phyloP scores from a whole-genome alignment of 192 early-diverging fungal genomes.

The Linnemannia hyalina region DNA sequence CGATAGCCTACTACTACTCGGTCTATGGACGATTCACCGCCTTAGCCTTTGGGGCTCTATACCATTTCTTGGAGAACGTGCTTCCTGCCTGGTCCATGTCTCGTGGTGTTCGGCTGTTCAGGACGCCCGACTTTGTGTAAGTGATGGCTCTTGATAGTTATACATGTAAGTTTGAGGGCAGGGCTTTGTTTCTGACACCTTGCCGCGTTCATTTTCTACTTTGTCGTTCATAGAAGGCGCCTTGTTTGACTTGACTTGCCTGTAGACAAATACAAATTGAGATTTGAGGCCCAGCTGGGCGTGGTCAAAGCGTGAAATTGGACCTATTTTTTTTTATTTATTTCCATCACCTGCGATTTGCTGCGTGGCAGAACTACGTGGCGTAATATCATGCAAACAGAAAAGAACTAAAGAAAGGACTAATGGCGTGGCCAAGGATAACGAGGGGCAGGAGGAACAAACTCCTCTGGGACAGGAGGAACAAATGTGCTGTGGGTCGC shows the following conservation, averaged over 20 bases:
- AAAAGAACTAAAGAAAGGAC: background rate
- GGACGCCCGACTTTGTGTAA: background rate
- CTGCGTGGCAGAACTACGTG: background rate
- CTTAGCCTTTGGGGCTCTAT: background rate
- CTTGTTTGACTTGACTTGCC: background rate
- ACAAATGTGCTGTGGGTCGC: too few relatives aligned
- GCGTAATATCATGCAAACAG: background rate
- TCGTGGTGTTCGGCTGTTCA: background rate
- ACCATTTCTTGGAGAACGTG: background rate
- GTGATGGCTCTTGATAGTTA: background rate
- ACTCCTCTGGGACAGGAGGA: background rate
- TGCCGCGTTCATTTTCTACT: background rate
- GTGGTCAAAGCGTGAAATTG: too few relatives aligned
- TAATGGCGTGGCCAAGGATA: slow-evolving; percentile 8
- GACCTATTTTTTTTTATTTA: too few relatives aligned
- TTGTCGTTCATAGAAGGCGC: background rate
- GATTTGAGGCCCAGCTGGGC: too few relatives aligned
- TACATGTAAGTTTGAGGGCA: too few relatives aligned
- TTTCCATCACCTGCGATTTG: too few relatives aligned
- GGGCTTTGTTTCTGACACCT: background rate
- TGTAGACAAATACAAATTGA: too few relatives aligned
- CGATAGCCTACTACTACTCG: background rate
- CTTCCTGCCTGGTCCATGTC: background rate
- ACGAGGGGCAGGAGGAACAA: background rate
- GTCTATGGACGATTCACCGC: background rate